These are phyloP conservation scores for Trichosporon sp. DNA, from an alignment of 1,284 basidiomycete species.

Conservation along the genomic window DNA sequence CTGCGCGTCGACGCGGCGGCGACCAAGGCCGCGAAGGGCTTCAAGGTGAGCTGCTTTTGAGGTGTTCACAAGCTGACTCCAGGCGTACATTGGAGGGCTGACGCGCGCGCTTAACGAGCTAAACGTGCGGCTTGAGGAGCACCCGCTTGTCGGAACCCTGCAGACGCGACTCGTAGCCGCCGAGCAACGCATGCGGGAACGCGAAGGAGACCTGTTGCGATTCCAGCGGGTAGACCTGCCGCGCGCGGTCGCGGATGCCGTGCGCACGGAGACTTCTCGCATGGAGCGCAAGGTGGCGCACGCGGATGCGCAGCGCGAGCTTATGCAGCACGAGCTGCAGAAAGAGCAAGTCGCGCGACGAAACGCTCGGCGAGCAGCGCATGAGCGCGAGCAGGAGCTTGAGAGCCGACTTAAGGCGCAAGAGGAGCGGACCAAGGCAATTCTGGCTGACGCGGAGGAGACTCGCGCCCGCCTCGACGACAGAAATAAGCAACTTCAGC, in stretches of 20 bases:
- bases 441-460: conserved; percentile 14
- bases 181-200: conserved; percentile 4
- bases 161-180: conserved; percentile 9
- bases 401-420: conserved; percentile 15
- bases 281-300: conserved; percentile 15
- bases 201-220: conserved; percentile 16
- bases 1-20: conserved; percentile 24
- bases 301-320: conserved; percentile 20
- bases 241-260: conserved; percentile 3
- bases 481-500: conserved; percentile 26
- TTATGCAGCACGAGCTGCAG: conserved; percentile 26
- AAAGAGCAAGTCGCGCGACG: conserved; percentile 24
- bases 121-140: conserved; percentile 14
- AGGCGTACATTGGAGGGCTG: conserved; percentile 35
- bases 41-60: conserved; percentile 26
- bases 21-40: conserved; percentile 25
- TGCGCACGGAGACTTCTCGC: conserved; percentile 14
- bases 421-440: conserved; percentile 8
- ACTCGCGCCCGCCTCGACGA: conserved; percentile 24
- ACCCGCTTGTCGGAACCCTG: conserved; percentile 28
- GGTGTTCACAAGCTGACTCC: conserved; percentile 10
- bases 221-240: conserved; percentile 9
- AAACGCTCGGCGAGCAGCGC: conserved; percentile 16
- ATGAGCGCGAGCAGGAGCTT: conserved; percentile 25
- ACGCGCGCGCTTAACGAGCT: conserved; percentile 29